Conservation (phyloP, 305 asterid species). For the Fraxinus dipetala region DNA sequence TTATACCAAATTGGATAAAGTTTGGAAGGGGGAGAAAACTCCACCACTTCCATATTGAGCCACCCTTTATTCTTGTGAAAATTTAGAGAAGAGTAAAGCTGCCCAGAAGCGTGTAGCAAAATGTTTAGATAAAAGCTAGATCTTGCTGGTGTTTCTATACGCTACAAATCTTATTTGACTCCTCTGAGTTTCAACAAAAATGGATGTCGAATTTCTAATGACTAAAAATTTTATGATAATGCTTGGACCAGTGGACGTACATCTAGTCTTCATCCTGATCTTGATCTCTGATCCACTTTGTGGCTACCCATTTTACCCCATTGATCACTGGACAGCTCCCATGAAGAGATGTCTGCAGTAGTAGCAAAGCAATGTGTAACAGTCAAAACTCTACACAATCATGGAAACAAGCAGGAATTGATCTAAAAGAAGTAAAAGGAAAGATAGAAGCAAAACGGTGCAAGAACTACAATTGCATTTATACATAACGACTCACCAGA, state of each 20-base stretch:
- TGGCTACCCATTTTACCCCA: conserved; percentile 98
- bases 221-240: background rate
- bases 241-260: background rate
- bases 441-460: background rate
- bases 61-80: background rate
- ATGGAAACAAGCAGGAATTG: background rate
- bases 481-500: conserved; percentile 50
- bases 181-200: conserved; percentile 13
- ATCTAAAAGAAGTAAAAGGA: background rate
- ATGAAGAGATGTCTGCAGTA: conserved; percentile 72
- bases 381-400: background rate
- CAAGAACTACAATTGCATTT: too few relatives aligned
- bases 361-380: background rate
- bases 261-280: conserved; percentile 43
- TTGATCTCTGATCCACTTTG: conserved; percentile 88
- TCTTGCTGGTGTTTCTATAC: background rate
- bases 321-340: conserved; percentile 89
- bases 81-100: background rate
- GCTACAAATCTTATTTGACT: conserved; percentile 7
- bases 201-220: background rate
- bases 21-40: background rate
- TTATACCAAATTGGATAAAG: background rate
- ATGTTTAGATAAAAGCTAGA: background rate
- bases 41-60: background rate
- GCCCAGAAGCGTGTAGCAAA: background rate